phyloP scores from a whole-genome alignment of 2,329 filamentous ascomycete species.

The Orbilia javanica region DNA sequence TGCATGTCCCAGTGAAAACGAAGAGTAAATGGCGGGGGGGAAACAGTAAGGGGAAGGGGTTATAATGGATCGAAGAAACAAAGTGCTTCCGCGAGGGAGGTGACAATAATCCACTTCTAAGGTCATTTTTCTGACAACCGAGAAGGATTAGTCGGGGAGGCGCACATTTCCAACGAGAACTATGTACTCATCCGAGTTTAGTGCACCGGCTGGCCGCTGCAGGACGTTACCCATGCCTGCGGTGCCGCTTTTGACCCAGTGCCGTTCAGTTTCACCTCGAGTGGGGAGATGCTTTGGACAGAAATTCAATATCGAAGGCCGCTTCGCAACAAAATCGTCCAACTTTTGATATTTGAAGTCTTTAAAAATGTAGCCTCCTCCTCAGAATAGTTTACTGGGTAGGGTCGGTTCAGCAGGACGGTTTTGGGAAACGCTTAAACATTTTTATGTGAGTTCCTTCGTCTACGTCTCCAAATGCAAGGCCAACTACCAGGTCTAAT shows the following conservation, averaged over 20 bases:
- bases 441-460: conserved; percentile 43
- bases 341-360: conserved; percentile 41
- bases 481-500: conserved; percentile 20
- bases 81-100: conserved; percentile 1
- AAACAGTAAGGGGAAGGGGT: neutral
- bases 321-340: conserved; percentile 13
- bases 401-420: conserved; percentile 24
- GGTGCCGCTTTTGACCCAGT: conserved; percentile 44
- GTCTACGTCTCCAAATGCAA: conserved; percentile 44
- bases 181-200: conserved; percentile 59
- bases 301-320: conserved; percentile 35
- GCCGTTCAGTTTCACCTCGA: conserved; percentile 15
- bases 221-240: conserved; percentile 54
- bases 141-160: conserved; percentile 39
- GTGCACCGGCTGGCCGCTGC: conserved; percentile 55
- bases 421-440: conserved; percentile 31
- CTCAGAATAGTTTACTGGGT: conserved; percentile 35
- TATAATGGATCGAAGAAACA: neutral
- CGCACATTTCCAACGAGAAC: conserved; percentile 58
- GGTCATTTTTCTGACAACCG: conserved; percentile 25
- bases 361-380: conserved; percentile 25
- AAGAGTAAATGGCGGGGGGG: neutral
- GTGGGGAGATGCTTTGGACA: neutral
- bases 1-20: no score
- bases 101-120: conserved; percentile 4